phyloP scores from a whole-genome alignment of 495 filamentous ascomycete genomes.

The Lophium mytilinum region DNA sequence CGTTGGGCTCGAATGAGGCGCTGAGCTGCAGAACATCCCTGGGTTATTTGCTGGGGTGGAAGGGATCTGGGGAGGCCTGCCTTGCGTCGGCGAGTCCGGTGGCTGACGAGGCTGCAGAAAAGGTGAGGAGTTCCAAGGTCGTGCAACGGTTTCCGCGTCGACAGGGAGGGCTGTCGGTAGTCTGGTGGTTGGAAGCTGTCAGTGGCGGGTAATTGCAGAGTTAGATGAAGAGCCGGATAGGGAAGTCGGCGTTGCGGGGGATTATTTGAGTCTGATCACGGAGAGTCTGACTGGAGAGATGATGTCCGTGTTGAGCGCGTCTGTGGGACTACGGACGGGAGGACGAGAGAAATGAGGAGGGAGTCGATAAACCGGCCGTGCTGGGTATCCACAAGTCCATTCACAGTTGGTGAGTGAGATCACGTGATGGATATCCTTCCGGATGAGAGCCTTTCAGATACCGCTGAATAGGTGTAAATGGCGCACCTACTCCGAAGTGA shows the following conservation, averaged over 20 bases:
- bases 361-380: background rate
- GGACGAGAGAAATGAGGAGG: background rate
- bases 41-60: slow-evolving; percentile 2
- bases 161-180: slow-evolving; percentile 13
- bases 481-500: too few species aligned
- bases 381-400: too few species aligned
- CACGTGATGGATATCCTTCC: too few species aligned
- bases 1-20: background rate
- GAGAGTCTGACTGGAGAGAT: background rate
- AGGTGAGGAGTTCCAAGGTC: background rate
- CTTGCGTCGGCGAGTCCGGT: slow-evolving; percentile 20
- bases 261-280: background rate
- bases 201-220: slow-evolving; percentile 17
- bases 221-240: background rate
- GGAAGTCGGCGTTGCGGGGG: background rate
- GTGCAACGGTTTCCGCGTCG: slow-evolving; percentile 2
- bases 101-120: background rate
- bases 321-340: background rate
- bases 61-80: background rate
- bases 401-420: too few species aligned
- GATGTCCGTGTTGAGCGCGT: background rate
- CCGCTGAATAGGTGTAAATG: too few species aligned
- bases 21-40: slow-evolving; percentile 8
- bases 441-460: too few species aligned
- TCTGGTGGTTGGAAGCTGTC: slow-evolving; percentile 6